A percentile compares a stretch with the other conserved stretches of the same genome.
phyloP scores from a whole-genome alignment of 805 yeast species.

The Starmerella riodocensis region DNA sequence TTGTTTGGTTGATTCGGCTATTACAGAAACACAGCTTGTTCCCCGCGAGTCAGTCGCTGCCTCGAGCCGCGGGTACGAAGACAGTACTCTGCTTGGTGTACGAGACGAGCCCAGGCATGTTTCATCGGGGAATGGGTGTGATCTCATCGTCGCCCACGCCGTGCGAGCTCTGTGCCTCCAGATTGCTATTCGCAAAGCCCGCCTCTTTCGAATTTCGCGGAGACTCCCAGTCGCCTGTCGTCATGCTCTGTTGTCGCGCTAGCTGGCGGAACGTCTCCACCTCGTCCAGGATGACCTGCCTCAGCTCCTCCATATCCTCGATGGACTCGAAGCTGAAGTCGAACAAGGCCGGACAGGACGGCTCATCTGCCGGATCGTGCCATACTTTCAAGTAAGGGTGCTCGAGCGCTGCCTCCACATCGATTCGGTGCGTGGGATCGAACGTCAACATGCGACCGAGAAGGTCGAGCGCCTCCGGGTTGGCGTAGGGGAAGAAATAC shows the following conservation, averaged over 20 bases:
- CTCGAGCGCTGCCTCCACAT: conserved; percentile 68
- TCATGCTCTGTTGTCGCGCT: conserved; percentile 18
- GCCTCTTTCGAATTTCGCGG: neutral
- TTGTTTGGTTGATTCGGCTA: no score
- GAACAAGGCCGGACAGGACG: conserved; percentile 70
- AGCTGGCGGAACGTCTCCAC: conserved; percentile 32
- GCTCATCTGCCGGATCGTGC: conserved; percentile 93
- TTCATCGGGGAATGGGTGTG: conserved; percentile 9
- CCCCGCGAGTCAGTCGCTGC: no score
- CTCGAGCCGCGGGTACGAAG: no score
- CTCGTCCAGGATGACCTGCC: conserved; percentile 65
- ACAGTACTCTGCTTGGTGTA: no score
- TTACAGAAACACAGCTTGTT: no score
- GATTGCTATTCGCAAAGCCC: neutral
- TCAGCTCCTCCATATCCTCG: conserved; percentile 60
- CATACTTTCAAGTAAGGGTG: conserved; percentile 82
- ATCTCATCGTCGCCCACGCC: conserved; percentile 7
- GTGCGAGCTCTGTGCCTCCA: neutral
- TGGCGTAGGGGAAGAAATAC: conserved; percentile 38
- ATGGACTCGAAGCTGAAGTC: conserved; percentile 89
- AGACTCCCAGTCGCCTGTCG: neutral
- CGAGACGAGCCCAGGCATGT: no score
- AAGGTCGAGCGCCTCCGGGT: conserved; percentile 57
- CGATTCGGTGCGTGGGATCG: conserved; percentile 69
- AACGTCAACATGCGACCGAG: conserved; percentile 61